Percentiles rank a stretch among this genome's conserved stretches.
Conservation (phyloP, 2,329 filamentous ascomycete species). For the Microcyclosporella mali region DNA sequence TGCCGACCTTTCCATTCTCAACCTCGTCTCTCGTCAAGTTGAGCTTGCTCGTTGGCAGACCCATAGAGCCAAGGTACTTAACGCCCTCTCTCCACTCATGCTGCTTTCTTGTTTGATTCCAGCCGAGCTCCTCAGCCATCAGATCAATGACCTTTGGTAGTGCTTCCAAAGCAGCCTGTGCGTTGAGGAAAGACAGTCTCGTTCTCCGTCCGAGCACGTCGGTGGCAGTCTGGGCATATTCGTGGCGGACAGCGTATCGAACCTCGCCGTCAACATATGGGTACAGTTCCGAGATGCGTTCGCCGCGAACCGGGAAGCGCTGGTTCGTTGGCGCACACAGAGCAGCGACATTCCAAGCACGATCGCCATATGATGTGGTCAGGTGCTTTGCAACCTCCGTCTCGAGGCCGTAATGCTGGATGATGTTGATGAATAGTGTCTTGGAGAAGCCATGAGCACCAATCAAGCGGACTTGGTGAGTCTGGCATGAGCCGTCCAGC, state of each 20-base stretch:
- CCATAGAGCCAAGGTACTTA: slow-evolving; percentile 56
- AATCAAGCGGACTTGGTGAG: slow-evolving; percentile 72
- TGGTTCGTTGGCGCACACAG: slow-evolving; percentile 69
- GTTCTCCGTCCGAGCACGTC: slow-evolving; percentile 83
- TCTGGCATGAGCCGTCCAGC: slow-evolving; percentile 71
- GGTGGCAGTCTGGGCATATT: slow-evolving; percentile 85
- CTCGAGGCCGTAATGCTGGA: slow-evolving; percentile 87
- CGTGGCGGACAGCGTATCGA: slow-evolving; percentile 77
- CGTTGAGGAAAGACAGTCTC: slow-evolving; percentile 82
- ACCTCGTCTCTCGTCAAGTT: slow-evolving; percentile 52
- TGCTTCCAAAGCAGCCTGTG: slow-evolving; percentile 80
- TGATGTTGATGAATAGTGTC: slow-evolving; percentile 88
- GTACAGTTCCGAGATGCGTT: slow-evolving; percentile 73
- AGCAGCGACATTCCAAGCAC: slow-evolving; percentile 83
- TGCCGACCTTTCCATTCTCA: slow-evolving; percentile 48
- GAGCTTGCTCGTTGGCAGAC: slow-evolving; percentile 52
- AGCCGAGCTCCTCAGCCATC: slow-evolving; percentile 77
- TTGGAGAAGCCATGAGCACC: slow-evolving; percentile 84
- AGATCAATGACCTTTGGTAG: slow-evolving; percentile 81
- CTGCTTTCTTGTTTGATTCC: slow-evolving; percentile 67
- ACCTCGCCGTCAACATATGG: slow-evolving; percentile 91
- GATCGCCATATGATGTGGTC: slow-evolving; percentile 80
- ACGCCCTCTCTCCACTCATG: slow-evolving; percentile 71
- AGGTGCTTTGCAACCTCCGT: slow-evolving; percentile 89
- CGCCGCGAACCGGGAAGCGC: slow-evolving; percentile 76